phyloP scores from a whole-genome alignment of 805 yeast genomes.

The Scheffersomyces coipomensis region DNA sequence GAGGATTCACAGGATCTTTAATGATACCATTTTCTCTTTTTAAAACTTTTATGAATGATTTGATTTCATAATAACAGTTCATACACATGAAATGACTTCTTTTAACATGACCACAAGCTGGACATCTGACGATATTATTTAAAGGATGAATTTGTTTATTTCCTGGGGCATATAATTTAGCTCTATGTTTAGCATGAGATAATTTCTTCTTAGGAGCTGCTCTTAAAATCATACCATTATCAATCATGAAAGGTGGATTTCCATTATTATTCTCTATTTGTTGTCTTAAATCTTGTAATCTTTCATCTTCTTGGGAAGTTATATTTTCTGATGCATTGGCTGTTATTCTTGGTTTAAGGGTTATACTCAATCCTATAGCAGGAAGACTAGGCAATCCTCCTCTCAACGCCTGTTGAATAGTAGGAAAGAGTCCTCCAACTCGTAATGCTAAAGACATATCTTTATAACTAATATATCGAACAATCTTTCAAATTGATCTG shows the following conservation, averaged over 20 bases:
- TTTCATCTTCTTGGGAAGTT: conserved; percentile 14
- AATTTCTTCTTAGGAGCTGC: conserved; percentile 96
- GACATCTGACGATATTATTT: conserved; percentile 82
- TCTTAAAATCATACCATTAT: conserved; percentile 64
- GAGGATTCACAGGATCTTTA: conserved; percentile 10
- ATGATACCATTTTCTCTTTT: conserved; percentile 21
- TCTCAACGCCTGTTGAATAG: conserved; percentile 6
- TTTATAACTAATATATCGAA: too few relatives aligned
- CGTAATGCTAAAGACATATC: conserved; percentile 24
- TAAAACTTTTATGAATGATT: conserved; percentile 64
- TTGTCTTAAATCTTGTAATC: conserved; percentile 37
- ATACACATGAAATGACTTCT: conserved; percentile 89
- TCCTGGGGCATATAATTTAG: conserved; percentile 78
- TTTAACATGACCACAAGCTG: conserved; percentile 92
- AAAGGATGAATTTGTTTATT: conserved; percentile 76
- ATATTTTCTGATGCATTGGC: not conserved
- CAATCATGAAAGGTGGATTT: conserved; percentile 44
- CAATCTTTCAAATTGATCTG: too few relatives aligned
- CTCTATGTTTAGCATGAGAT: conserved; percentile 83
- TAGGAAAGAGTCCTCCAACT: conserved; percentile 9
- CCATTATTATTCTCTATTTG: conserved; percentile 33
- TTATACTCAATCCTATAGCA: conserved; percentile 6
- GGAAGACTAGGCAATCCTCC: conserved; percentile 14
- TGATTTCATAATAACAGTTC: conserved; percentile 86
- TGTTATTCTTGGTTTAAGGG: conserved; percentile 1